These are phyloP conservation scores for Cutaneotrichosporon cavernicola DNA, from an alignment of 1,284 basidiomycete species.

Conservation along the genomic window DNA sequence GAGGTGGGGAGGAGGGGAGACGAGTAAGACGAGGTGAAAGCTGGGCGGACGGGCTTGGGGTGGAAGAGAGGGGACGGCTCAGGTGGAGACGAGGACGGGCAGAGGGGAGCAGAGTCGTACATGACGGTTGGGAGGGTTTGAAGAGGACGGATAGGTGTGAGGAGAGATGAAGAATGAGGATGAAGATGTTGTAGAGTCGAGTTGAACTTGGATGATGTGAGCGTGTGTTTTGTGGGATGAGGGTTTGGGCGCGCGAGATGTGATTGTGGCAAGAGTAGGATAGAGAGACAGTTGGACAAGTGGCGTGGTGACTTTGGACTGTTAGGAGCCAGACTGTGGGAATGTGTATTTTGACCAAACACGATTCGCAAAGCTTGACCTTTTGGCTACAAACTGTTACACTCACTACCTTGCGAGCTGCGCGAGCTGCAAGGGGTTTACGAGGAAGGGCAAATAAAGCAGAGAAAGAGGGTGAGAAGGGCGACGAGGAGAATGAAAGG, in stretches of 20 bases:
- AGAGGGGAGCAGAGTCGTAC: slow-evolving; percentile 13
- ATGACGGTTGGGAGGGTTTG: slow-evolving; percentile 1
- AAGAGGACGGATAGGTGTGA: neutral
- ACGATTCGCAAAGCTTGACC: neutral
- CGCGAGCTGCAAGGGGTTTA: too few relatives aligned
- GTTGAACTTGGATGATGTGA: neutral
- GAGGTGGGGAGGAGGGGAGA: slow-evolving; percentile 17
- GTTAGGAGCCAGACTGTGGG: neutral
- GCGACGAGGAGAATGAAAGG: neutral
- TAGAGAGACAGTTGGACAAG: too few relatives aligned
- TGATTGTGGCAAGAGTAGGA: neutral
- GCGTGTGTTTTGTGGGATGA: neutral
- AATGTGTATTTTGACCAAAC: neutral
- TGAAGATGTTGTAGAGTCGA: neutral
- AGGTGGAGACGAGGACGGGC: slow-evolving; percentile 4
- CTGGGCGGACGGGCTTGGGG: slow-evolving; percentile 24
- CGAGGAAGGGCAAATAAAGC: too few relatives aligned
- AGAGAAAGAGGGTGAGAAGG: neutral
- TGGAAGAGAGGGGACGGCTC: slow-evolving; percentile 15
- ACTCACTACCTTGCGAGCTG: too few relatives aligned
- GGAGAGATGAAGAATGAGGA: neutral
- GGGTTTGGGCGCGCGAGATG: neutral
- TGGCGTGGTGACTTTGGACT: neutral
- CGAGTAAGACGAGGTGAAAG: slow-evolving; percentile 20
- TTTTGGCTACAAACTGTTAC: too few relatives aligned